Base-by-base conservation (phyloP, 441 rosid genomes). In the Populus hybrid region DNA sequence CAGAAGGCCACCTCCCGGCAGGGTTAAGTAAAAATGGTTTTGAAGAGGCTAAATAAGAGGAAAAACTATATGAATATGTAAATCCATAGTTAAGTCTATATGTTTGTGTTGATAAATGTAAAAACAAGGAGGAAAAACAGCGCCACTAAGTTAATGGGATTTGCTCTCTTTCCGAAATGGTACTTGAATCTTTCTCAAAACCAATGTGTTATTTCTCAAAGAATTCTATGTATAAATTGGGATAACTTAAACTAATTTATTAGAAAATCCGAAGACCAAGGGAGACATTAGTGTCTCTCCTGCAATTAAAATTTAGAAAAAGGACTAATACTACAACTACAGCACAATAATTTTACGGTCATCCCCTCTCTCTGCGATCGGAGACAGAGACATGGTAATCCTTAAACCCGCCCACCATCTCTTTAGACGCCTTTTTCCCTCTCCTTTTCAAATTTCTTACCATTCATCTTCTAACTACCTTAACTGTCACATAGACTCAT, bases 381-480 rank as follows among this genome's bases (percentile, higher is more conserved):
- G 50, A 42, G 50, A 42, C 14, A 53, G 61, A 53, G 61, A 53
- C 21, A 53, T 53, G 61, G n/a, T 53, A 5, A 53, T 53, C 53
- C 28, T 69, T 36, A 72, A 72, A 30, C 64, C 75, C 23, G 14
- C 64, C 65, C 36, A 28, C 12, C 8, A 14, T 5, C 40, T 72
- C 65, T 72, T 46, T 32, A 50, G 16, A 12, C 65, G 65, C n/a
- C 30, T 10, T 50, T 8, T 72, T 53, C 75, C 75, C 65, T 8
- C 65, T 53, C 75, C 30, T 20, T 18, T 68, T 11, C 75, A 70
- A 71, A 36, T 35, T 79, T 74, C 63, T 32, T 75, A 79, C 59
- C 80, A 63, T 77, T 74, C 83, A 42, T 59, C 77, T 35, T 74
- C 79, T 59, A 81, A 79, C 82, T 82, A 74, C 83, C 71, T 87